Evolutionary conservation across 306 rosid species (phyloP), one percentile per base, ranked within the genome.

Genomic region (Casuarina cunninghamiana): DNA sequence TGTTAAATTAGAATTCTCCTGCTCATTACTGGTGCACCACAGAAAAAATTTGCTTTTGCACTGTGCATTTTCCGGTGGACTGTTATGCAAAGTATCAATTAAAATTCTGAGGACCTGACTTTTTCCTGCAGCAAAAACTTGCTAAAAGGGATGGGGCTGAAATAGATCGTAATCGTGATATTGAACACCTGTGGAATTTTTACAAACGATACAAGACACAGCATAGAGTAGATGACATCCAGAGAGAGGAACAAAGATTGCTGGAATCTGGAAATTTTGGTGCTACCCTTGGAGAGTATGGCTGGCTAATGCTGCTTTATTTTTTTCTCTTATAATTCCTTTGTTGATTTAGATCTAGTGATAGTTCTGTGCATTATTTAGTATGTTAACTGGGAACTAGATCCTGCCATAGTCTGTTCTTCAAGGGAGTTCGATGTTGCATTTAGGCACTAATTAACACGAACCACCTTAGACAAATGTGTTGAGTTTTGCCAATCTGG

Each of bases 201-300:
- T 95, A 95, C 77, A 83, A 84, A 80, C 89, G 80, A 32, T 93
- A 88, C 83, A 95, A 93, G 87, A 87, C 60, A 69, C 87, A n/a
- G 2, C 83, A 93, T 76, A 84, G 87, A 84, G 88, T 95, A 75
- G 99, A 93, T 55, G 99, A 95, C 69, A 87, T 93, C 68, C 93
- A 83, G 76, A 88, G 87, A 80, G 97, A 90, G 79, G 97, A 93
- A 57, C 91, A 92, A 44, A 87, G 81, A 86, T 77, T 84, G 85
- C 92, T 87, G 65, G 97, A 95, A 82, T 91, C 98, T 32, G 97
- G 97, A 90, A 89, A 81, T 75, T 83, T 91, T 73, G 91, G 89
- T 86, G 75, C 93, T 77, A 86, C 84, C 79, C 39, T 94, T 75
- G 93, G 94, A 84, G 93, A 89, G 98, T 93, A 95, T 83, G 96